Evolutionary conservation across 73 alveolate genomes (phyloP).

Genomic region (Paramecium caudatum): DNA sequence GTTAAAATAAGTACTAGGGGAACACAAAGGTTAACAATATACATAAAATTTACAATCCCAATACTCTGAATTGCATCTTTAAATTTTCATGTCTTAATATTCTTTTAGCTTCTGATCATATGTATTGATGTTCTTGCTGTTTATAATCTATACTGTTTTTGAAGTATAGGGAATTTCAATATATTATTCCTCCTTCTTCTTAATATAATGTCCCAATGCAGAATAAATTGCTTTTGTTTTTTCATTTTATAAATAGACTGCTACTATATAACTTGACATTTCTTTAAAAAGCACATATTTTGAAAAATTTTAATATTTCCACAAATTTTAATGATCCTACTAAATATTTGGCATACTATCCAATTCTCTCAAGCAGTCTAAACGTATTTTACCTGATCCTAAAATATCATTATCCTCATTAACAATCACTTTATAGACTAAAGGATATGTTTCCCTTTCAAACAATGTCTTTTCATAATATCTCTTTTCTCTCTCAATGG

Average conservation of each 20-base stretch:
- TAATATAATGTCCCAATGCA: background rate
- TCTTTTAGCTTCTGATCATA: background rate
- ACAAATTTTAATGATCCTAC: background rate
- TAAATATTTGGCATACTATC: background rate
- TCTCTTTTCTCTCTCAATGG: background rate
- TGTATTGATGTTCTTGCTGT: background rate
- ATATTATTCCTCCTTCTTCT: background rate
- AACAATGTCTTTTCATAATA: background rate
- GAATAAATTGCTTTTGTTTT: too few species aligned
- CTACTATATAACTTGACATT: background rate
- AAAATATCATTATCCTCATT: background rate
- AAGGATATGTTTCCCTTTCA: background rate
- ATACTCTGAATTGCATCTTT: background rate
- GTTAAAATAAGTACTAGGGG: background rate
- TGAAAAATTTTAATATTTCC: constrained; percentile 6
- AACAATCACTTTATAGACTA: background rate
- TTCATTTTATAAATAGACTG: too few species aligned
- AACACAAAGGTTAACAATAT: background rate
- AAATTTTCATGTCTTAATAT: background rate
- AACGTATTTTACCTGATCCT: background rate
- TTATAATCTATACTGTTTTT: background rate
- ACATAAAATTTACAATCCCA: background rate
- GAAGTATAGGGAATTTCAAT: background rate
- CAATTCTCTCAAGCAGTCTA: background rate
- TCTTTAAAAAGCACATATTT: constrained; percentile 9